phyloP scores from a whole-genome alignment of 2,329 filamentous ascomycete genomes.

The Trematosphaeria pertusa region DNA sequence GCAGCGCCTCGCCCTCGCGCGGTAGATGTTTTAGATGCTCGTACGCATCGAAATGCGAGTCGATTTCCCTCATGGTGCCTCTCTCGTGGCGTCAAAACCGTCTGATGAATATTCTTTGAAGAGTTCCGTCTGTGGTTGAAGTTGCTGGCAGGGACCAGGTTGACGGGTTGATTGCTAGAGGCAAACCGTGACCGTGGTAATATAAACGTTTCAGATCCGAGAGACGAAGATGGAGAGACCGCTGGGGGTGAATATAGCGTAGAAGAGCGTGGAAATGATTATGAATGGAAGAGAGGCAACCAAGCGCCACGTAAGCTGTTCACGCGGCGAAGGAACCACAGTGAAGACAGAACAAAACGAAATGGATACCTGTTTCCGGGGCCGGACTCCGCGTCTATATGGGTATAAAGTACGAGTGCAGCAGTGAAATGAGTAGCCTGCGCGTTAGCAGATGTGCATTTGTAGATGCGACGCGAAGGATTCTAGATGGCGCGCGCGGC shows the following conservation, averaged over 20 bases:
- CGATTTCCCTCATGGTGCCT: slow-evolving; percentile 51
- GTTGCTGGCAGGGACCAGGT: neutral
- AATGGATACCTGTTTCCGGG: too few relatives aligned
- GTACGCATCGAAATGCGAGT: slow-evolving; percentile 58
- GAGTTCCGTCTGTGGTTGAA: neutral
- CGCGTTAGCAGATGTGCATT: neutral
- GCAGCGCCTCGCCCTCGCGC: slow-evolving; percentile 54
- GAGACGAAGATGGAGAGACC: too few relatives aligned
- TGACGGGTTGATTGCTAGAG: neutral
- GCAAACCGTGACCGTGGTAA: neutral
- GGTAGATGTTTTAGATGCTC: slow-evolving; percentile 57
- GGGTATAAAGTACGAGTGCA: neutral
- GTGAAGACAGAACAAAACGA: neutral
- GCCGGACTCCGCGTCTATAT: neutral
- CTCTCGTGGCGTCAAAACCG: slow-evolving; percentile 3
- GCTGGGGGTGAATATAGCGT: slow-evolving; percentile 11
- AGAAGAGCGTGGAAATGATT: slow-evolving; percentile 26
- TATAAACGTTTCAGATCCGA: too few relatives aligned
- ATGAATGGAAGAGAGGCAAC: slow-evolving; percentile 23
- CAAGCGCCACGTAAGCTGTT: slow-evolving; percentile 34
- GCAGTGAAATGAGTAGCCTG: neutral
- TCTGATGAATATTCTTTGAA: neutral
- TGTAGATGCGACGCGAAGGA: slow-evolving; percentile 2
- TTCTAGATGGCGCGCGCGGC: neutral
- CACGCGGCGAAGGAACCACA: slow-evolving; percentile 13